phyloP scores from a whole-genome alignment of 495 filamentous ascomycete species.

The Chaetomium fimeti region DNA sequence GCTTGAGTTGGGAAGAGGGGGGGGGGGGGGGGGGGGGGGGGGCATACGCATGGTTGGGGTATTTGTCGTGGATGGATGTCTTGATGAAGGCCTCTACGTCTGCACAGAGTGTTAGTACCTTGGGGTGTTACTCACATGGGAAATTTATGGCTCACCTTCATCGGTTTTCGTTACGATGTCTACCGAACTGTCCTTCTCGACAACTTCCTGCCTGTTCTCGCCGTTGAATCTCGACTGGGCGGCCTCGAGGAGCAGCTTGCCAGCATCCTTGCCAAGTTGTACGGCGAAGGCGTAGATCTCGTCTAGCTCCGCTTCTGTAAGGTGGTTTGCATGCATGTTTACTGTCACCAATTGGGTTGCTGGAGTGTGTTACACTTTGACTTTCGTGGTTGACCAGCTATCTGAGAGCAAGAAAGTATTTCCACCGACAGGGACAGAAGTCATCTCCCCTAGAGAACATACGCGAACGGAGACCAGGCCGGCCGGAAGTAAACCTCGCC shows the following conservation, averaged over 20 bases:
- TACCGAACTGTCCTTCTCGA: conserved; percentile 65
- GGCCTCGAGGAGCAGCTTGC: conserved; percentile 56
- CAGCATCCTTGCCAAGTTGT: conserved; percentile 62
- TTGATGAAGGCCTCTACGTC: conserved; percentile 68
- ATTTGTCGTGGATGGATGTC: conserved; percentile 52
- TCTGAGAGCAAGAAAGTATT: neutral
- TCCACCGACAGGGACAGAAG: neutral
- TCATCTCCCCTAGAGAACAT: neutral
- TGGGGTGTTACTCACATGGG: neutral
- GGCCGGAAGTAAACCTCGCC: neutral
- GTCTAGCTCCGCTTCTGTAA: conserved; percentile 44
- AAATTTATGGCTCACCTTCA: conserved; percentile 52
- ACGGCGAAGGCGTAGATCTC: conserved; percentile 65
- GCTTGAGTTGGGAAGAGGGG: neutral
- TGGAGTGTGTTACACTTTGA: neutral
- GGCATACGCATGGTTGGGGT: conserved; percentile 61
- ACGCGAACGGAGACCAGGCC: neutral
- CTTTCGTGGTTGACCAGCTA: neutral
- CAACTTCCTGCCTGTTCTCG: conserved; percentile 29
- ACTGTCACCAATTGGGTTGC: neutral
- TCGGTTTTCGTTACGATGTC: conserved; percentile 72
- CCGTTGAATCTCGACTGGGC: conserved; percentile 48
- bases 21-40: neutral
- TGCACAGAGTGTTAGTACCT: conserved; percentile 25
- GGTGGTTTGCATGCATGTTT: conserved; percentile 14